Conservation (phyloP, 305 asterid species). For the Rubia peregrina region DNA sequence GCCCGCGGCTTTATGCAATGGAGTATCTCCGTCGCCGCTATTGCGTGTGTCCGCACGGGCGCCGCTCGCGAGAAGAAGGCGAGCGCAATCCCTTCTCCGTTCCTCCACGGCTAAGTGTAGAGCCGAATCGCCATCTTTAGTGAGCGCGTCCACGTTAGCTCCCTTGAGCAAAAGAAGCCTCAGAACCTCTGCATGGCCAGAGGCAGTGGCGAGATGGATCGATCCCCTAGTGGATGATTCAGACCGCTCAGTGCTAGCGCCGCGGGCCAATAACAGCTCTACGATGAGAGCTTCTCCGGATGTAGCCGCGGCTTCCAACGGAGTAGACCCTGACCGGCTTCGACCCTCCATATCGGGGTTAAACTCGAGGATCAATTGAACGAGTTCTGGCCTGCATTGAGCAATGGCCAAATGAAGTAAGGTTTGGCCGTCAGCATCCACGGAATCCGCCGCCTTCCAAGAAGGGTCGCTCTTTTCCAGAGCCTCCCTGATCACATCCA, state of each 20-base stretch:
- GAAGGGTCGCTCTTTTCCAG: constrained; percentile 47
- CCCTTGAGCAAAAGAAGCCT: constrained; percentile 58
- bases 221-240: constrained; percentile 55
- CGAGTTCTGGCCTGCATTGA: constrained; percentile 58
- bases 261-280: constrained; percentile 55
- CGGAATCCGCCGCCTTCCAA: constrained; percentile 50
- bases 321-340: constrained; percentile 44
- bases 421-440: constrained; percentile 49
- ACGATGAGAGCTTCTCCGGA: constrained; percentile 52
- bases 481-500: constrained; percentile 74
- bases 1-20: constrained; percentile 48
- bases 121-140: constrained; percentile 58
- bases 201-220: constrained; percentile 48
- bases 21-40: constrained; percentile 41
- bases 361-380: constrained; percentile 63
- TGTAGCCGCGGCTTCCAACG: constrained; percentile 68
- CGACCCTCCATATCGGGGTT: constrained; percentile 46
- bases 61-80: constrained; percentile 40
- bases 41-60: constrained; percentile 34
- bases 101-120: constrained; percentile 66
- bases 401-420: constrained; percentile 57
- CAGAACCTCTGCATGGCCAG: constrained; percentile 54
- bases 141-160: constrained; percentile 41
- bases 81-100: constrained; percentile 47
- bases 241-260: constrained; percentile 51